Evolutionary conservation across 2,329 filamentous ascomycete genomes (phyloP).

Genomic region (Aureobasidium sp.): DNA sequence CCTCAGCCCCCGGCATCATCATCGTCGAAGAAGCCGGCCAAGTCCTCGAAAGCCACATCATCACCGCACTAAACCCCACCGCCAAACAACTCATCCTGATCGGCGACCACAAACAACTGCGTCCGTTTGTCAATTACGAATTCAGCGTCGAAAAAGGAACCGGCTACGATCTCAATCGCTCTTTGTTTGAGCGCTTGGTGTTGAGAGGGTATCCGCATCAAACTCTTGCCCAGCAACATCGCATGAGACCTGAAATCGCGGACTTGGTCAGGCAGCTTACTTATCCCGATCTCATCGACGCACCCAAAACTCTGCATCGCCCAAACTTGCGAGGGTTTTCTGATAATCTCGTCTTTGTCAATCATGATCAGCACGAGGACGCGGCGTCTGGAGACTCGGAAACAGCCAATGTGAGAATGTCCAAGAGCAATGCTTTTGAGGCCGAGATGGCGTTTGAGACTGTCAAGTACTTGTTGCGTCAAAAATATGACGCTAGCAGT

Average conservation of each 20-base stretch:
- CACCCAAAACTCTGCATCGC: slow-evolving; percentile 31
- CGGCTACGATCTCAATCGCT: slow-evolving; percentile 65
- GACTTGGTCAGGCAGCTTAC: slow-evolving; percentile 50
- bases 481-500: slow-evolving; percentile 56
- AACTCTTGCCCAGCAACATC: slow-evolving; percentile 92
- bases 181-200: slow-evolving; percentile 93
- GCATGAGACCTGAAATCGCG: slow-evolving; percentile 68
- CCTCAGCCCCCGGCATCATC: slow-evolving; percentile 32
- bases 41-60: slow-evolving; percentile 55
- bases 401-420: slow-evolving; percentile 19
- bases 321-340: slow-evolving; percentile 47
- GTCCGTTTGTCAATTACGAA: slow-evolving; percentile 99
- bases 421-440: slow-evolving; percentile 50
- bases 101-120: slow-evolving; percentile 95
- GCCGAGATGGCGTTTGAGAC: slow-evolving; percentile 54
- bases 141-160: slow-evolving; percentile 90
- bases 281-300: slow-evolving; percentile 52
- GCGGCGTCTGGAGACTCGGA: slow-evolving; percentile 13
- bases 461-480: slow-evolving; percentile 57
- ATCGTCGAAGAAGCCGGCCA: slow-evolving; percentile 57
- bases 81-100: slow-evolving; percentile 62
- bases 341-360: slow-evolving; percentile 51
- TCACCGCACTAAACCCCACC: slow-evolving; percentile 53
- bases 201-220: slow-evolving; percentile 87
- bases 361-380: slow-evolving; percentile 47